Base-by-base conservation (phyloP, 1,139 yeast species). In the Kodamaea alishanica region DNA sequence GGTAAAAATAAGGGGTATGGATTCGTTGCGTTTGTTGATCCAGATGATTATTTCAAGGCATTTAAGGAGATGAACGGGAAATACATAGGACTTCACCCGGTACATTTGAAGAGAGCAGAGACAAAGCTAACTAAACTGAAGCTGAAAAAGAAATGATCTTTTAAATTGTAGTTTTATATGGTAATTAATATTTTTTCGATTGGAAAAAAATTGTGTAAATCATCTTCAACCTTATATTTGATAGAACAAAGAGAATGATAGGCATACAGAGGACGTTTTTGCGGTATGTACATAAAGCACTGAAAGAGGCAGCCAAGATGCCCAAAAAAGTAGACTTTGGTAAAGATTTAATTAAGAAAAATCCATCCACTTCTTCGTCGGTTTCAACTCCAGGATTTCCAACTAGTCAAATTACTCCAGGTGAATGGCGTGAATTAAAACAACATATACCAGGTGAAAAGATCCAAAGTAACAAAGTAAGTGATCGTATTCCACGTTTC, bases 21-120 rank as follows among this genome's bases (percentile, higher is more conserved):
- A 4, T 84, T 84, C 56, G 83, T 84, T 15, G 77, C 86, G 1
- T 84, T 84, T 57, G 65, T 64, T 2, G 70, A 69, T 43, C 62
- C 88, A 0, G 77, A 79, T 25, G 90, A 79, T 50, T 84, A 82
- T 52, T 66, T 84, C 44, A 63, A 64, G 36, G 89, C 92, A 3
- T 84, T 81, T 60, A 81, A 79, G 52, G 86, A 81, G 50, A 75
- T 83, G 80, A 82, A 84, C 55, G 85, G 87, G 30, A 82, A 83
- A 55, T 84, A 82, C 49, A 72, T 85, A 34, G 95, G 94, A 1
- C 77, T 73, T 47, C 83, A 81, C 48, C 94, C 94, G 0, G 79
- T 84, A 26, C 83, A 77, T 47, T 62, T 84, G 56, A 80, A 81
- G 56, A 67, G 82, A 42, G 90, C 92, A 0, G 79, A 76, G 42